Evolutionary conservation across 768 basidiomycete species (phyloP), one percentile per base, ranked within the genome.

Genomic region (Xerocomellus chrysenteron): DNA sequence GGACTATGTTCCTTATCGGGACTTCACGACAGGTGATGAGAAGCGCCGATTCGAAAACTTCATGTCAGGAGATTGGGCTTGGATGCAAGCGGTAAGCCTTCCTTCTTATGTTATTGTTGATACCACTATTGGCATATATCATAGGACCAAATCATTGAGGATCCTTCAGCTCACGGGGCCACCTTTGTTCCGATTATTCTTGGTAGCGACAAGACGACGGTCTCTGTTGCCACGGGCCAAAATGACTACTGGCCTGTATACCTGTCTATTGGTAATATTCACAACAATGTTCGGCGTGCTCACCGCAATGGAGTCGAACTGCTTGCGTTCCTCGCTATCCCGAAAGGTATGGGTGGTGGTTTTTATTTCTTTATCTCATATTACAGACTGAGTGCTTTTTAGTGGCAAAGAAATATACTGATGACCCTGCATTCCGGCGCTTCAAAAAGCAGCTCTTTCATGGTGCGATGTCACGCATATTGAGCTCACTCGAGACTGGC

Each of bases 361-460:
- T 28, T 7, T 28, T 28, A 4, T 7, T 28, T 28, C 28, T 28
- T 28, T 28, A 4, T 28, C 28, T 4, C 28, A 4, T 7, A 21
- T 28, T 7, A 28, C 28, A 28, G 28, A 28, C 28, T 28, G 28
- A 4, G 7, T 28, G 7, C 28, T 28, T 28, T 7, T 28, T 7
- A 44, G 46, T 43, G 2, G 55, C 62, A 43, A 37, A 48, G 24
- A 54, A 60, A 28, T 53, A 56, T 24, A 17, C 2, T 3, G 48
- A 60, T 4, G 26, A 54, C 9, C 44, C 45, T n/a, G 4, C 46
- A 6, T 74, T 68, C 41, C 59, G 61, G 2, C 59, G 54, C 7
- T 77, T 77, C 57, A 65, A 64, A 8, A 61, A 66, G 5, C 68
- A 74, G 26, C 57, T 75, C 0, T 74, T 73, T 35, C 73, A 77